These are phyloP conservation scores for Clavispora phyllophila DNA, from an alignment of 805 yeast species.

Conservation along the genomic window DNA sequence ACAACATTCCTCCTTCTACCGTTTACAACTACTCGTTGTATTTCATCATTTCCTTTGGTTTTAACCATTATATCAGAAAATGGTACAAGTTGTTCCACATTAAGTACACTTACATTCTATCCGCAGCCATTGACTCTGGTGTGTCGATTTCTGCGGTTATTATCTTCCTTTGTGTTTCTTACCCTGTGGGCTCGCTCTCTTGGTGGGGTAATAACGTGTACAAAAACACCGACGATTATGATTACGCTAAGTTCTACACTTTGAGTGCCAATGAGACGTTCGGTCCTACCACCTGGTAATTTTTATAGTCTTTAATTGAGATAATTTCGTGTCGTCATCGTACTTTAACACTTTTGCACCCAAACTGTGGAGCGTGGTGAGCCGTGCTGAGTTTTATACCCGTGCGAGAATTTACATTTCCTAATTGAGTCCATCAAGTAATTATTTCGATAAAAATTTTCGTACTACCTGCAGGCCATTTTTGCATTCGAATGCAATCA, in stretches of 20 bases:
- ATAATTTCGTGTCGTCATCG: too few species aligned
- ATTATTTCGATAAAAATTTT: constrained; percentile 26
- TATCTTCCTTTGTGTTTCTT: constrained; percentile 9
- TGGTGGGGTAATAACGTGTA: constrained; percentile 16
- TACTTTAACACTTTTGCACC: background rate
- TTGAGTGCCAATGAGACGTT: constrained; percentile 11
- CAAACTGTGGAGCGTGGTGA: background rate
- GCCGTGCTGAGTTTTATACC: constrained; percentile 9
- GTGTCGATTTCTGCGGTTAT: constrained; percentile 6
- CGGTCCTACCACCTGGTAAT: constrained; percentile 12
- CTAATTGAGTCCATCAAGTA: constrained; percentile 32
- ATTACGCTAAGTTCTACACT: constrained; percentile 8
- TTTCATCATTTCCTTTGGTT: constrained; percentile 12
- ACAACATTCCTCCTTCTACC: constrained; percentile 16
- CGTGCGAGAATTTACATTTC: constrained; percentile 24
- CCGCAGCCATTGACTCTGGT: constrained; percentile 15
- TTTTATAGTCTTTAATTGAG: background rate
- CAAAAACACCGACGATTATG: constrained; percentile 10
- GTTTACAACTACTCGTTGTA: constrained; percentile 15
- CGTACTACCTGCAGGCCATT: constrained; percentile 13
- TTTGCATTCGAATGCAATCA: background rate
- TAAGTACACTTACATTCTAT: constrained; percentile 11
- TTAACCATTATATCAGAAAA: constrained; percentile 11
- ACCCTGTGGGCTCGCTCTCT: constrained; percentile 13
- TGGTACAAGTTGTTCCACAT: constrained; percentile 11